Percentiles rank a stretch among this genome's conserved stretches.
These are phyloP conservation scores for Aspergillus leporis DNA, from an alignment of 495 filamentous ascomycete genomes.

Conservation along the genomic window DNA sequence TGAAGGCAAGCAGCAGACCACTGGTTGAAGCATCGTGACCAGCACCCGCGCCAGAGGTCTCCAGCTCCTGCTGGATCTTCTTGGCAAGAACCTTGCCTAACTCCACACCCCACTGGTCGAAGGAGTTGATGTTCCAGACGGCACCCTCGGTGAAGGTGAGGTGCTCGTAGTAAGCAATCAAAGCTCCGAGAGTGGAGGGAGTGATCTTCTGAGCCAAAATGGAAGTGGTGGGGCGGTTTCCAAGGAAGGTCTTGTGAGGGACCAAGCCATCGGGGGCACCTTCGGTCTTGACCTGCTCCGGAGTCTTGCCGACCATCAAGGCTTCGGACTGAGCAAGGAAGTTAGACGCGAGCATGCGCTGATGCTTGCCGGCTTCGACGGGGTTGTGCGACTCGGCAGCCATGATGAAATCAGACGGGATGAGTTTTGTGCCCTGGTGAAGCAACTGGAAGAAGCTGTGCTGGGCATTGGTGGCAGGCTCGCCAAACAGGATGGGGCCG, in stretches of 20 bases:
- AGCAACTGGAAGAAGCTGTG: conserved; percentile 99
- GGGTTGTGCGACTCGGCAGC: conserved; percentile 97
- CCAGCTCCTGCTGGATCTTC: conserved; percentile 79
- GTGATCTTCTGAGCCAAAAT: conserved; percentile 95
- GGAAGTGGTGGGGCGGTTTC: conserved; percentile 93
- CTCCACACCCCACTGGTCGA: conserved; percentile 99
- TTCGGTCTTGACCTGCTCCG: conserved; percentile 86
- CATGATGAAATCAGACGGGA: conserved; percentile 96
- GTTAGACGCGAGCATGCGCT: conserved; percentile 98
- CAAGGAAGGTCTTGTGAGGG: conserved; percentile 98
- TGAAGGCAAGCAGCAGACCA: conserved; percentile 85
- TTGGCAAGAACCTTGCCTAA: conserved; percentile 94
- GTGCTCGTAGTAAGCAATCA: conserved; percentile 99
- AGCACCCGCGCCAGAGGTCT: conserved; percentile 65
- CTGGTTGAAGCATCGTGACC: conserved; percentile 85
- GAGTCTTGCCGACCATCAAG: conserved; percentile 96
- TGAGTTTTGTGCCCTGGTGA: conserved; percentile 98
- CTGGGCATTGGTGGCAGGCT: conserved; percentile 98
- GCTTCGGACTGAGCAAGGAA: conserved; percentile 98
- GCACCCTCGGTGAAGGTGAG: conserved; percentile 97
- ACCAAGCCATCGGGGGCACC: conserved; percentile 80
- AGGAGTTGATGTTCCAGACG: conserved; percentile 98
- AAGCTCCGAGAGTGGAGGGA: conserved; percentile 84
- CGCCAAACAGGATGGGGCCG: conserved; percentile 90
- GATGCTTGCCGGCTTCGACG: conserved; percentile 85